phyloP scores from a whole-genome alignment of 805 yeast species.

The Barnettozyma vustinii region DNA sequence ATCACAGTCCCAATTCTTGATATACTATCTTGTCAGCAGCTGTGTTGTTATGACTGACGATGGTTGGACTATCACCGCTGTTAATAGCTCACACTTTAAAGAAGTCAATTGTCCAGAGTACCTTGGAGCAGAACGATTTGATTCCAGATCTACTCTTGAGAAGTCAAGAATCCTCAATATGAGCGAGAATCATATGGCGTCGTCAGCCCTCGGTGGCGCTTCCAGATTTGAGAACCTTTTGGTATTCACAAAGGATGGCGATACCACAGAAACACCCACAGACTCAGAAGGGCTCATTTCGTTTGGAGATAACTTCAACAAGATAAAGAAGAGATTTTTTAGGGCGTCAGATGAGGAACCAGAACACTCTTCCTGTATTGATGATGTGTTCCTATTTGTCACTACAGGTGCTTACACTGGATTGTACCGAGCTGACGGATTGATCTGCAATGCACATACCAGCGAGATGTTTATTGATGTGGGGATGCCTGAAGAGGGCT shows the following conservation, averaged over 20 bases:
- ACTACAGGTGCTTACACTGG: constrained; percentile 43
- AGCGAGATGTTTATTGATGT: constrained; percentile 34
- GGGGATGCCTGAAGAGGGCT: constrained; percentile 13
- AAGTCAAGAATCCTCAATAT: constrained; percentile 39
- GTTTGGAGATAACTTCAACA: constrained; percentile 22
- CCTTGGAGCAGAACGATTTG: constrained; percentile 37
- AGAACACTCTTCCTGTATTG: neutral
- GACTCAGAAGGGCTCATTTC: constrained; percentile 11
- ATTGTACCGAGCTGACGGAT: constrained; percentile 38
- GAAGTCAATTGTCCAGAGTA: constrained; percentile 43
- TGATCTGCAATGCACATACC: constrained; percentile 45
- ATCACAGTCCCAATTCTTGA: neutral
- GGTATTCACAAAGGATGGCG: constrained; percentile 19
- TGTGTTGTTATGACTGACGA: constrained; percentile 24
- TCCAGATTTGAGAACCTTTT: constrained; percentile 27
- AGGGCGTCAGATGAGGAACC: neutral
- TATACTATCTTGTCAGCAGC: neutral
- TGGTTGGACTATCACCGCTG: constrained; percentile 48
- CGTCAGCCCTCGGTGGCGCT: constrained; percentile 37
- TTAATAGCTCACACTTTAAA: constrained; percentile 38
- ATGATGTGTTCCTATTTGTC: constrained; percentile 33
- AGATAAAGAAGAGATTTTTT: constrained; percentile 19
- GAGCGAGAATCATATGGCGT: constrained; percentile 33
- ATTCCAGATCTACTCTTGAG: constrained; percentile 28
- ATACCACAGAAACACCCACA: neutral